Evolutionary conservation across 805 yeast genomes (phyloP).

Genomic region (Saccharomycopsis sp.): DNA sequence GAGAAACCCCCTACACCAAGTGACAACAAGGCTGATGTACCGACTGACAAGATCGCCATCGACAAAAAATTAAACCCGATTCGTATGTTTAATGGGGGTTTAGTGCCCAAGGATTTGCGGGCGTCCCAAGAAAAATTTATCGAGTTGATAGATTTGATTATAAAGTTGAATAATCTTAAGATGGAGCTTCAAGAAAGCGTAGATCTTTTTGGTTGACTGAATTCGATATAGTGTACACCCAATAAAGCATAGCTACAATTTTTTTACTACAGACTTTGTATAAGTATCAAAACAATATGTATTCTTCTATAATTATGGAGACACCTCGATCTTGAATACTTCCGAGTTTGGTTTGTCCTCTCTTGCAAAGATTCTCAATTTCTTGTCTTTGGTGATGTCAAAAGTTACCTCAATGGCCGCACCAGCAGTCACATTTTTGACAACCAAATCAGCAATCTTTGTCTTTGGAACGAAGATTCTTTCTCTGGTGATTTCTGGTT

Average conservation of each 20-base stretch:
- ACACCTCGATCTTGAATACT: slow-evolving; percentile 49
- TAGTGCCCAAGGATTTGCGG: slow-evolving; percentile 17
- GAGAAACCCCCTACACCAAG: background rate
- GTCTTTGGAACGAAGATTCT: slow-evolving; percentile 68
- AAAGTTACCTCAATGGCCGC: slow-evolving; percentile 55
- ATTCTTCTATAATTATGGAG: background rate
- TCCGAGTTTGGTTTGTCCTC: slow-evolving; percentile 55
- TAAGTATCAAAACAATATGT: background rate
- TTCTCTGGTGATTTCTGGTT: slow-evolving; percentile 80
- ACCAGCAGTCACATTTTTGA: slow-evolving; percentile 61
- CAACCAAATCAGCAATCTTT: slow-evolving; percentile 69
- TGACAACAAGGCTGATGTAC: background rate
- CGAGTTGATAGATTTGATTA: slow-evolving; percentile 5
- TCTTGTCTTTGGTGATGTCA: slow-evolving; percentile 54
- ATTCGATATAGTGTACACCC: too few species aligned
- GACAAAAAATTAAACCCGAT: slow-evolving; percentile 14
- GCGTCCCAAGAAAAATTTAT: slow-evolving; percentile 1
- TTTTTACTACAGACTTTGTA: too few species aligned
- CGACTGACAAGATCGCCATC: background rate
- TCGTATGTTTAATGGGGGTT: slow-evolving; percentile 21
- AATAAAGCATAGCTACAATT: too few species aligned
- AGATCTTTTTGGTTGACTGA: background rate
- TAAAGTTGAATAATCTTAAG: slow-evolving; percentile 4
- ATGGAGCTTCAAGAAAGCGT: background rate
- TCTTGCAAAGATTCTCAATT: slow-evolving; percentile 53